phyloP scores from a whole-genome alignment of 208 protist species.

The Tetramitus jugosus region DNA sequence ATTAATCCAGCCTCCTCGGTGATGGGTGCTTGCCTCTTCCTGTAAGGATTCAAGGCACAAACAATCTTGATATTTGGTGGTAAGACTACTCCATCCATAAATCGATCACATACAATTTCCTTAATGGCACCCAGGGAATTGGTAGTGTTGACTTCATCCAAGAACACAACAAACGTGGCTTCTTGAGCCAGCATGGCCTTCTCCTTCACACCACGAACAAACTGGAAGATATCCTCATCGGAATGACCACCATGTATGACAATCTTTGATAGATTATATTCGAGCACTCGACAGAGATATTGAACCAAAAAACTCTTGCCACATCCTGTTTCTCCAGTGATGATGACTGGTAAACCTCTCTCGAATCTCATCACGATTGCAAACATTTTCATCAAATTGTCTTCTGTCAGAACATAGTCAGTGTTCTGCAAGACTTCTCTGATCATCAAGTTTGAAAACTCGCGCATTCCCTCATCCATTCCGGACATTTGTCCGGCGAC shows the following conservation, averaged over 20 bases:
- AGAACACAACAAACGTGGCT: constrained; percentile 38
- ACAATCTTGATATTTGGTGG: constrained; percentile 34
- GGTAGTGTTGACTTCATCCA: constrained; percentile 62
- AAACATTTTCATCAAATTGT: constrained; percentile 60
- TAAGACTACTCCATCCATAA: constrained; percentile 13
- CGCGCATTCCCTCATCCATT: background rate
- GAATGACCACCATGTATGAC: constrained; percentile 44
- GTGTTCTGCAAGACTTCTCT: background rate
- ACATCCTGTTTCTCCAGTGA: constrained; percentile 55
- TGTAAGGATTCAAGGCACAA: constrained; percentile 57
- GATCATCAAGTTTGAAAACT: background rate
- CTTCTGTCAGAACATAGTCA: constrained; percentile 49
- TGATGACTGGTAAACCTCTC: constrained; percentile 43
- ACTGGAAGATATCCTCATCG: constrained; percentile 27
- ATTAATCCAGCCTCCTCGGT: background rate
- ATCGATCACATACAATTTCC: constrained; percentile 46
- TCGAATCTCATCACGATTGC: constrained; percentile 40
- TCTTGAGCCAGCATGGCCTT: background rate
- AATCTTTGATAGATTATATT: constrained; percentile 29
- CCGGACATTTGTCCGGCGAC: background rate
- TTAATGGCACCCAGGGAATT: constrained; percentile 42
- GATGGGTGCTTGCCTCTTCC: background rate
- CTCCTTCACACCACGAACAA: constrained; percentile 2
- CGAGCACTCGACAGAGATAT: constrained; percentile 24
- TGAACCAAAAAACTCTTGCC: constrained; percentile 53